A percentile compares a stretch with the other conserved stretches of the same genome.
Evolutionary conservation across 225 moss, liverwort and hornwort species (phyloP).

Genomic region (Pseudisothecium myosuroides): DNA sequence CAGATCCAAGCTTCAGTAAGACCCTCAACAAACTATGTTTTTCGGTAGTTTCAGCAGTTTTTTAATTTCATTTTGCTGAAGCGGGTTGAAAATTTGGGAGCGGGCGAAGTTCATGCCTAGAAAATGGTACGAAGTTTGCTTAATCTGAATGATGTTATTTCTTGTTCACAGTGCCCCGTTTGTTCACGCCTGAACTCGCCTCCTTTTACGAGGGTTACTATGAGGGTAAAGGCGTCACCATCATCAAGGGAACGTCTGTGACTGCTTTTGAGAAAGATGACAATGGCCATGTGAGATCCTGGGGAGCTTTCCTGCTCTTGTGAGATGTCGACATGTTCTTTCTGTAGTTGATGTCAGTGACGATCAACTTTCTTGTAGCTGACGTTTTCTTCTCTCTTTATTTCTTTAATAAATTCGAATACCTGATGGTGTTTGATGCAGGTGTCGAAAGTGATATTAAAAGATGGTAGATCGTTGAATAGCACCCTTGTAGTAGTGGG

Average conservation of each 20-base stretch:
- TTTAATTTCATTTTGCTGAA: not conserved
- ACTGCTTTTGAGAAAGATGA: slow-evolving; percentile 41
- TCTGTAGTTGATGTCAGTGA: not conserved
- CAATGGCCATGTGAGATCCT: slow-evolving; percentile 18
- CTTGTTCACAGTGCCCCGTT: slow-evolving; percentile 28
- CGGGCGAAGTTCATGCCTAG: not conserved
- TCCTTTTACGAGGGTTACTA: slow-evolving; percentile 46
- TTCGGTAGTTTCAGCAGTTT: not conserved
- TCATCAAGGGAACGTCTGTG: slow-evolving; percentile 41
- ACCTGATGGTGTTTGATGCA: not conserved
- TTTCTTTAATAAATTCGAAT: not conserved
- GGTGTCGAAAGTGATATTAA: slow-evolving; percentile 24
- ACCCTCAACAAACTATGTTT: not conserved
- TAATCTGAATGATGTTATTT: not conserved
- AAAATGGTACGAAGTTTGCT: not conserved
- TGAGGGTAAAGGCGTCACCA: slow-evolving; percentile 29
- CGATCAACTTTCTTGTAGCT: not conserved
- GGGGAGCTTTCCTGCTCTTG: not conserved
- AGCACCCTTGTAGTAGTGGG: slow-evolving; percentile 60
- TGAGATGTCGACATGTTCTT: not conserved
- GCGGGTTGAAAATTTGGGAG: not conserved
- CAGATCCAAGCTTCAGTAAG: slow-evolving; percentile 26
- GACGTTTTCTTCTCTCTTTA: not conserved
- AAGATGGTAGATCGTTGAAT: slow-evolving; percentile 23
- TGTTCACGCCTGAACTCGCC: slow-evolving; percentile 40